Evolutionary conservation across 208 protist genomes (phyloP).

Genomic region (Acanthamoeba royreba): DNA sequence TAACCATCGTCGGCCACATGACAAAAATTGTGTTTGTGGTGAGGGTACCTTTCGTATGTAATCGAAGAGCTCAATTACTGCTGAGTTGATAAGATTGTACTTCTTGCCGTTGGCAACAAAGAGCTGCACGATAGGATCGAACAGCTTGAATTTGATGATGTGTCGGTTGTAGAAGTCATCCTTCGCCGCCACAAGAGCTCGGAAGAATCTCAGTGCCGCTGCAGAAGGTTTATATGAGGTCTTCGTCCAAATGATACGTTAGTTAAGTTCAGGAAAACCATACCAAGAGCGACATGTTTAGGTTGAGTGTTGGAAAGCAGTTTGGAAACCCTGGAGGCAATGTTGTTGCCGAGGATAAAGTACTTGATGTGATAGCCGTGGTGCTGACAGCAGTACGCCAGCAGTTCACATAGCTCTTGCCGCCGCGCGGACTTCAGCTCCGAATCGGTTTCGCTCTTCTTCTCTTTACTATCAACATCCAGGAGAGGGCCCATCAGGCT

Average conservation of each 20-base stretch:
- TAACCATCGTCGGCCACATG: not conserved
- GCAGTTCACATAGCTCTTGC: slow-evolving; percentile 62
- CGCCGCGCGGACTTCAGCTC: not conserved
- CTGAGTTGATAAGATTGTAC: slow-evolving; percentile 81
- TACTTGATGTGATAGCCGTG: slow-evolving; percentile 72
- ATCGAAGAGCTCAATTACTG: slow-evolving; percentile 77
- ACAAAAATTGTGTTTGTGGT: not conserved
- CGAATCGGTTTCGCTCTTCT: not conserved
- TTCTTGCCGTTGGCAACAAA: slow-evolving; percentile 64
- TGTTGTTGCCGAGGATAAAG: slow-evolving; percentile 65
- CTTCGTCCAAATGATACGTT: not conserved
- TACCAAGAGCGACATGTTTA: slow-evolving; percentile 51
- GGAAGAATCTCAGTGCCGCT: slow-evolving; percentile 72
- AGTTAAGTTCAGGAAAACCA: not conserved
- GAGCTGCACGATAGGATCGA: slow-evolving; percentile 65
- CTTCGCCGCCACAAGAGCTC: slow-evolving; percentile 64
- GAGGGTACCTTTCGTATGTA: slow-evolving; percentile 57
- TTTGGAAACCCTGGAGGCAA: slow-evolving; percentile 50
- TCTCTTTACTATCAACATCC: not conserved
- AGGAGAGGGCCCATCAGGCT: slow-evolving; percentile 16
- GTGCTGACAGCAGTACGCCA: slow-evolving; percentile 64
- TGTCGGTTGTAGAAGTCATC: slow-evolving; percentile 76
- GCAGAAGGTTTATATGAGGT: not conserved
- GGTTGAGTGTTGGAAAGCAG: not conserved
- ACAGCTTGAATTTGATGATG: slow-evolving; percentile 73